Base-by-base conservation (phyloP, 768 basidiomycete species). In the Tylopilus vinaceipallidus region DNA sequence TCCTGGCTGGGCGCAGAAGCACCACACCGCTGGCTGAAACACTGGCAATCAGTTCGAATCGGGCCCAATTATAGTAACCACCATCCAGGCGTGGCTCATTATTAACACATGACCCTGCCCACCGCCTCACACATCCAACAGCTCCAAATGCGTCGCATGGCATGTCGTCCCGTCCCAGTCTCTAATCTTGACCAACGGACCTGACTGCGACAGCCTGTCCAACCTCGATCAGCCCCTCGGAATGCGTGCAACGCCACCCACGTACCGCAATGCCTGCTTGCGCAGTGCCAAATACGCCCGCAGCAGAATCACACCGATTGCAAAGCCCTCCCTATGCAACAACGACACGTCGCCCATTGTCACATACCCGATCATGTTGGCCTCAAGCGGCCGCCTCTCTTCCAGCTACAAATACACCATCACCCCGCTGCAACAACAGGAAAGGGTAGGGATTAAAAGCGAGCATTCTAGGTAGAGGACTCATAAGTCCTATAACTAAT, bases 281-380 rank as follows among this genome's bases (percentile, higher is more conserved):
- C 73, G 66, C 17, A 87, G 64, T 29, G 78, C 74, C 22, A 86
- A 56, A 29, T 83, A 69, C 46, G 70, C 70, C 23, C 65, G 59
- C 12, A 94, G 62, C 3, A 88, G 73, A 16, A 98, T 68, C 0
- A 84, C 81, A 16, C 84, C 95, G 12, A 97, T 75, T 2, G 81
- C 94, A 58, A 82, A 81, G 0, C 91, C 93, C 50, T 79, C 71
- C 0, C 95, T 95, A 24, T 83, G 78, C 0, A 82, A 77, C 8
- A 98, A 75, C 2, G 94, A 95, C 63, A 80, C 87, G 52, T 83
- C 84, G 0, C 94, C 95, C 3, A 88, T 85, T 0, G 92, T 91
- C 17, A 93, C 76, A 59, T 88, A 90, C 1, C 95, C 95, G 45
- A 95, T 81, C 22, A 89, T 75, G 3, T 69, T 62, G 3, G 71